These are phyloP conservation scores for Verticillium isaacii DNA, from an alignment of 2,329 filamentous ascomycete genomes.

Conservation along the genomic window DNA sequence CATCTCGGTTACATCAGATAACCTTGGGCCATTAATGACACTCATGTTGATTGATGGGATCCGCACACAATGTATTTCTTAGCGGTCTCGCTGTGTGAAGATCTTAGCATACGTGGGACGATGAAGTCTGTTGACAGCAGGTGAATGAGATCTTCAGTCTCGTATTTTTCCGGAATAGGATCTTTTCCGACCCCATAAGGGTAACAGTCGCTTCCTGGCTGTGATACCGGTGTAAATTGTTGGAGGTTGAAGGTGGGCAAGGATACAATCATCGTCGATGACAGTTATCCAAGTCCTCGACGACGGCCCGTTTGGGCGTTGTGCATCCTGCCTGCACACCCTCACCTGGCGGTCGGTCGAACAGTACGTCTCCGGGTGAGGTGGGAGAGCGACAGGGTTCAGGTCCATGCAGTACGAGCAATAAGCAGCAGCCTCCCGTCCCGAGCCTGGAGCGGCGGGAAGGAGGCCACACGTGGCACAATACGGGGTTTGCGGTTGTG, in stretches of 20 bases:
- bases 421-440: not conserved
- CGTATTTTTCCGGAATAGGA: constrained; percentile 7
- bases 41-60: not conserved
- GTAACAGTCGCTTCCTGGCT: too few species aligned
- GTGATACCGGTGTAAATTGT: too few species aligned
- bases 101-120: not conserved
- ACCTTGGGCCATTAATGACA: not conserved
- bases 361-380: not conserved
- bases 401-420: not conserved
- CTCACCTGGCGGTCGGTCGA: not conserved
- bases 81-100: not conserved
- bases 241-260: too few species aligned
- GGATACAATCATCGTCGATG: too few species aligned
- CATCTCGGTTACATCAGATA: not conserved
- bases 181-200: constrained; percentile 12
- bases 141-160: too few species aligned
- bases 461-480: not conserved
- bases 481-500: not conserved
- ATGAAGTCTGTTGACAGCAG: too few species aligned
- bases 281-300: too few species aligned
- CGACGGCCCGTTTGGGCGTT: not conserved
- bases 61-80: too few species aligned
- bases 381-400: not conserved
- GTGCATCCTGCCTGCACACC: not conserved
- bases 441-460: not conserved